Base-by-base conservation (phyloP, 202 grass and related monocot genomes). In the Panicum hallii region DNA sequence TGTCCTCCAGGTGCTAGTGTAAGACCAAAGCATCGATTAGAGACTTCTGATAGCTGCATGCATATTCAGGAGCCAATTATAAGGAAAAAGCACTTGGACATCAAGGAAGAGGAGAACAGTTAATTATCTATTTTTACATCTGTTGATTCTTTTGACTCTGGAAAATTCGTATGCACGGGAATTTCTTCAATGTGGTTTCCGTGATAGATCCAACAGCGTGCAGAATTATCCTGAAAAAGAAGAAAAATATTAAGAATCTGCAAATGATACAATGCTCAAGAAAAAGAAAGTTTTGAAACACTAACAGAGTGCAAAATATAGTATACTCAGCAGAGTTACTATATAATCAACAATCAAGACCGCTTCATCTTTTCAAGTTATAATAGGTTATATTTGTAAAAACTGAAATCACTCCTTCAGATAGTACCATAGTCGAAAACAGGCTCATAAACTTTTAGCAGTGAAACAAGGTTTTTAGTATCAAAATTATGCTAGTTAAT, bases 21-120 rank as follows among this genome's bases (percentile, higher is more conserved):
- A 95, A 98, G 89, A 63, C 95, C 95, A 88, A 86, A 95, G 62
- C 93, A 98, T 75, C 87, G 84, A 80, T 95, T 90, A 55, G 95
- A 90, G 74, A 92, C 78, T 86, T 91, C 81, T 89, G 86, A 90
- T 61, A 94, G 81, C 93, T 98, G 87, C 91, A 98, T 83, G 26
- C 50, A 78, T 23, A 86, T 83, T 83, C 38, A 50, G 20, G 77
- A 53, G 65, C 17, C 70, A 82, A 77, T 85, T 53, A 90, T 48
- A 85, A 83, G n/a, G 0, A 6, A 54, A 14, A 64, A 70, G 78
- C 61, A 66, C 57, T 28, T 64, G 49, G n/a, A 66, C 6, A 72
- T 88, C 55, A 78, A 80, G 73, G 53, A 75, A 17, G 70, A 50
- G 4, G 70, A 45, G 7, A 67, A 83, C 58, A 47, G 34, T 76